Base-by-base conservation (phyloP, 257 asterid genomes). In the Solanum tarijense region DNA sequence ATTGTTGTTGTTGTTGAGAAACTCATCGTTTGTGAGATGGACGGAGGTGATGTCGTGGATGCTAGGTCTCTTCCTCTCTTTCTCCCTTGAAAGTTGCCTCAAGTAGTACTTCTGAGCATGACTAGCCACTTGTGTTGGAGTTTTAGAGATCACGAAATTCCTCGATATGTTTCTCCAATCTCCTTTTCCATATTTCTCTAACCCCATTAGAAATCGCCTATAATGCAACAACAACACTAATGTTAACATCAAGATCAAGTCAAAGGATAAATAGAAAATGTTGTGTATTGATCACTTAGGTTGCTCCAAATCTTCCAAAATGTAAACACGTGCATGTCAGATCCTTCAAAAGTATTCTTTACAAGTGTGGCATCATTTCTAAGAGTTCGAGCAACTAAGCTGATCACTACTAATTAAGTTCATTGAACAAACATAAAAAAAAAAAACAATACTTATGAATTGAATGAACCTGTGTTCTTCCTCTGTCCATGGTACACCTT, bases 101-200 rank as follows among this genome's bases (percentile, higher is more conserved):
- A 94, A 92, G 66, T 91, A 96, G 89, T 94, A 96, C 86, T 96
- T 96, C 89, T 96, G 98, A 87, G 98, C 98, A 90, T 95, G 98
- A 92, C 98, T 95, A 20, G 98, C 98, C 46, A 95, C 98, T 89
- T 95, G 98, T 12, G 97, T 93, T 32, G 98, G 98, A 5, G 95
- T 92, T 86, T 95, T 95, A 6, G 98, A 87, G 36, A 91, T 89
- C 46, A 95, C 98, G n/a, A 90, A 94, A 85, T 95, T 92, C n/a
- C 96, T 74, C 1, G 98, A 93, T 1, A 95, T 95, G 83, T 92
- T 95, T 71, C 96, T 93, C 98, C 98, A 95, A 35, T 96, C 98
- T 6, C 98, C 98, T 89, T 93, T 96, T 0, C 98, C 98, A 65
- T 93, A 92, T 52, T 92, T 92, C 76, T 94, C 89, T 14, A 96